phyloP scores from a whole-genome alignment of 768 basidiomycete species.

The Tricholoma bakamatsutake region DNA sequence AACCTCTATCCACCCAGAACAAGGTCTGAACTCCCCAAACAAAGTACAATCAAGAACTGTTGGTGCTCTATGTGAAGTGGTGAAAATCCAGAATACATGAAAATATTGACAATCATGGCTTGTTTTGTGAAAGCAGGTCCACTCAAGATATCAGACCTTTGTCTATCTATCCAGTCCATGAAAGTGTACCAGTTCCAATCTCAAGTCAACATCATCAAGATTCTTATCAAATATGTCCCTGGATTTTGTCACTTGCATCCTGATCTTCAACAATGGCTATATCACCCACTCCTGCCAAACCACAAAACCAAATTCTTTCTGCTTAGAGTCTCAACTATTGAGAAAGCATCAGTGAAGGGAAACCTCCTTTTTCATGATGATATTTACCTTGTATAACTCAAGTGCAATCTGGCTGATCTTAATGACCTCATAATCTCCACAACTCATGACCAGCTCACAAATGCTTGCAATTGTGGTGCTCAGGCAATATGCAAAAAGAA shows the following conservation, averaged over 20 bases:
- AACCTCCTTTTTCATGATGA: conserved; percentile 21
- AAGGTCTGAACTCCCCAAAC: background rate
- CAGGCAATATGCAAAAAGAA: conserved; percentile 14
- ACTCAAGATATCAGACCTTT: background rate
- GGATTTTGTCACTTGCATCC: background rate
- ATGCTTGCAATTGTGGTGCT: conserved; percentile 16
- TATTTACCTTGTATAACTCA: conserved; percentile 19
- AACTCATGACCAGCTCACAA: conserved; percentile 8
- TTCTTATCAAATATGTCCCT: background rate
- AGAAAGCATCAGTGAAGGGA: conserved; percentile 13
- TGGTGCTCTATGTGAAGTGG: background rate
- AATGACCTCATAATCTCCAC: conserved; percentile 15
- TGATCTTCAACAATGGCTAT: conserved; percentile 12
- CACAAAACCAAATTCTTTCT: conserved; percentile 9
- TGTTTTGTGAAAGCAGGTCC: background rate
- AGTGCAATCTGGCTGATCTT: conserved; percentile 7
- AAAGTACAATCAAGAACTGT: too few species aligned
- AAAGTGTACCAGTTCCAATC: background rate
- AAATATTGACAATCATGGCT: background rate
- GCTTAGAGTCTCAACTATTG: conserved; percentile 20
- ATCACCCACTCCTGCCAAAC: conserved; percentile 11
- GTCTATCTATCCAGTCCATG: background rate
- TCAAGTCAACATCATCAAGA: background rate
- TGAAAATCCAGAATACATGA: background rate
- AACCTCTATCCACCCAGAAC: background rate